A percentile compares a stretch with the other conserved stretches of the same genome.
These are phyloP conservation scores for Fusarium vanettenii DNA, from an alignment of 2,329 filamentous ascomycete genomes.

Conservation along the genomic window DNA sequence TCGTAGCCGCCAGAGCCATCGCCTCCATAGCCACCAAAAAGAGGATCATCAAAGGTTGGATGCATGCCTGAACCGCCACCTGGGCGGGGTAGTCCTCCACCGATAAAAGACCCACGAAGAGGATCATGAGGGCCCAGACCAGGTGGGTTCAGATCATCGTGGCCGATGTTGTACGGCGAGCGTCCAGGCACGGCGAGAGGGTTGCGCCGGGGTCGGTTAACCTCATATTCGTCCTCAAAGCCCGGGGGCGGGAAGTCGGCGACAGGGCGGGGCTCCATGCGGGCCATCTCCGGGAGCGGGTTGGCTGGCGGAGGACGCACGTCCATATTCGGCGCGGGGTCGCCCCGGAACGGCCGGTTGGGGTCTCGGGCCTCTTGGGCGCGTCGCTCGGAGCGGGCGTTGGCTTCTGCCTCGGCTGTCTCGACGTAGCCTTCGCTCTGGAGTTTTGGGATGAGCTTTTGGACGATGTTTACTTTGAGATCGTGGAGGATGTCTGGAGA, in stretches of 20 bases:
- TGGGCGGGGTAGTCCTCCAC: constrained; percentile 67
- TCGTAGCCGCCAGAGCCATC: constrained; percentile 57
- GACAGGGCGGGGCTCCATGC: constrained; percentile 70
- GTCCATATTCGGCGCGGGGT: constrained; percentile 65
- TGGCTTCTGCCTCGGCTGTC: constrained; percentile 56
- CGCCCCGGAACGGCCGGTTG: constrained; percentile 49
- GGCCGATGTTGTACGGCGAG: constrained; percentile 78
- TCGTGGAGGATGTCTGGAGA: constrained; percentile 71
- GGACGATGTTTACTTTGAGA: constrained; percentile 83
- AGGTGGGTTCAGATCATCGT: constrained; percentile 88
- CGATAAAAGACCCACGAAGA: constrained; percentile 74
- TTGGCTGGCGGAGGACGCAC: constrained; percentile 75
- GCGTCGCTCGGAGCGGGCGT: constrained; percentile 54
- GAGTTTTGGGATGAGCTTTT: constrained; percentile 82
- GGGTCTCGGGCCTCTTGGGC: constrained; percentile 54
- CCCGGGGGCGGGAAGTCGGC: constrained; percentile 86
- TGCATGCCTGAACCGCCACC: constrained; percentile 87
- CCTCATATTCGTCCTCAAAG: constrained; percentile 93
- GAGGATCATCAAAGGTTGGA: constrained; percentile 91
- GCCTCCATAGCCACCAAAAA: constrained; percentile 68
- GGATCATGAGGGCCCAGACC: constrained; percentile 89
- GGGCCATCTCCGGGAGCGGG: constrained; percentile 69
- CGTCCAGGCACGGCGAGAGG: constrained; percentile 54
- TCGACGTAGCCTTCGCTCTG: constrained; percentile 85
- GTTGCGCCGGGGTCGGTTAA: constrained; percentile 69